Percentiles rank a stretch among this genome's conserved stretches.
Conservation (phyloP, 2,329 filamentous ascomycete genomes). For the Microsporum ferrugineum region DNA sequence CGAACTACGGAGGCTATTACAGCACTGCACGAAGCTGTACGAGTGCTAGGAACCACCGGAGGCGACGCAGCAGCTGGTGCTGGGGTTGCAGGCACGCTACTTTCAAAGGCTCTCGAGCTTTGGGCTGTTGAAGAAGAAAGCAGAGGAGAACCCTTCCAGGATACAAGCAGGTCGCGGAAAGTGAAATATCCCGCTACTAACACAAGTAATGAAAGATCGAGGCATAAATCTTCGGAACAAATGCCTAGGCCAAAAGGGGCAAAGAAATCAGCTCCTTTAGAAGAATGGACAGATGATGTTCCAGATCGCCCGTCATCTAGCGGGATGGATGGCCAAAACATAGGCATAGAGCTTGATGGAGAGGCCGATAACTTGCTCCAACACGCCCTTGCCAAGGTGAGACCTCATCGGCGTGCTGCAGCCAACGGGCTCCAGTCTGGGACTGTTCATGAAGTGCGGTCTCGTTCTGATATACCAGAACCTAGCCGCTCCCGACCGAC, state of each 20-base stretch:
- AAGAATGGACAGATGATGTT: conserved; percentile 30
- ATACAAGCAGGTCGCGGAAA: conserved; percentile 13
- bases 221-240: conserved; percentile 11
- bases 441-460: neutral
- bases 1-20: conserved; percentile 65
- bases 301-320: conserved; percentile 20
- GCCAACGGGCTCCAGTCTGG: neutral
- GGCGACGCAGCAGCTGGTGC: conserved; percentile 38
- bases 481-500: conserved; percentile 7
- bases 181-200: conserved; percentile 15
- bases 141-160: conserved; percentile 3
- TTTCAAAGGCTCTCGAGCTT: conserved; percentile 36
- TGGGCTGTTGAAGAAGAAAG: conserved; percentile 33
- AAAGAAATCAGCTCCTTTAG: conserved; percentile 14
- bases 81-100: conserved; percentile 36
- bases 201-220: conserved; percentile 17
- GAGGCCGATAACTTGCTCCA: conserved; percentile 34
- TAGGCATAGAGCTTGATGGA: conserved; percentile 34
- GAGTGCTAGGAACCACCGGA: conserved; percentile 35
- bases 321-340: conserved; percentile 20
- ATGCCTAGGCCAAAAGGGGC: conserved; percentile 3
- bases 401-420: conserved; percentile 1
- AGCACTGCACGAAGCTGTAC: conserved; percentile 62
- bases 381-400: conserved; percentile 26
- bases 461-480: conserved; percentile 6